These are phyloP conservation scores for Sarocladium kiliense DNA, from an alignment of 2,329 filamentous ascomycete species.

Conservation along the genomic window DNA sequence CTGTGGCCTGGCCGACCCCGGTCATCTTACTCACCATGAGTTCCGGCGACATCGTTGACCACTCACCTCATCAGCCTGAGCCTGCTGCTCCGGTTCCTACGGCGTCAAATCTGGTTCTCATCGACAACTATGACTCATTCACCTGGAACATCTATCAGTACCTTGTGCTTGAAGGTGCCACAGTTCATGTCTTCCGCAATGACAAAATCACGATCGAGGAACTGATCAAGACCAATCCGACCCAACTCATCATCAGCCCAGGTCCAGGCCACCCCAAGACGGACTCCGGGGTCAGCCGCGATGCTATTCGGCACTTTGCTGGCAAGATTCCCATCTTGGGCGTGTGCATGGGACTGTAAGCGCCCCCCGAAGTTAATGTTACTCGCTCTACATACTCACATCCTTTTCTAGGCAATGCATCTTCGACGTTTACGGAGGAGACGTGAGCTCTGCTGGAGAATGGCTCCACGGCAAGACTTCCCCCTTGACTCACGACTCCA, in stretches of 20 bases:
- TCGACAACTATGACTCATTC: slow-evolving; percentile 99
- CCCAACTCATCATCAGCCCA: slow-evolving; percentile 90
- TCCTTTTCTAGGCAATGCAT: slow-evolving; percentile 71
- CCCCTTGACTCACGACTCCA: slow-evolving; percentile 78
- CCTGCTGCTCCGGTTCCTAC: slow-evolving; percentile 67
- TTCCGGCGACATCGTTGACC: slow-evolving; percentile 56
- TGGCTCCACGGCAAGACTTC: slow-evolving; percentile 98
- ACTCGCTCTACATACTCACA: neutral
- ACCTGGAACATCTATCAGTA: slow-evolving; percentile 99
- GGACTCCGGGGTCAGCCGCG: slow-evolving; percentile 90
- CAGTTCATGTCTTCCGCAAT: slow-evolving; percentile 84
- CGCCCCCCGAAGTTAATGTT: neutral
- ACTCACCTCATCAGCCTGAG: slow-evolving; percentile 81
- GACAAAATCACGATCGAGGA: slow-evolving; percentile 85
- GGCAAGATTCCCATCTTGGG: slow-evolving; percentile 94
- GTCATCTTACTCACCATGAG: slow-evolving; percentile 35
- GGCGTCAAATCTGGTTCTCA: slow-evolving; percentile 86
- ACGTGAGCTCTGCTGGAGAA: slow-evolving; percentile 88
- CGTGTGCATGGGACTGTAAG: slow-evolving; percentile 96
- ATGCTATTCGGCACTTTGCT: slow-evolving; percentile 83
- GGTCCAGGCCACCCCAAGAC: slow-evolving; percentile 88
- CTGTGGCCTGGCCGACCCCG: neutral
- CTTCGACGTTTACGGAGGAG: slow-evolving; percentile 86
- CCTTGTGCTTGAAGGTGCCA: slow-evolving; percentile 89
- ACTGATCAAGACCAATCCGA: slow-evolving; percentile 76